A percentile compares a stretch with the other conserved stretches of the same genome.
These are phyloP conservation scores for Eucalyptus tenuipes DNA, from an alignment of 345 rosid species.

Conservation along the genomic window DNA sequence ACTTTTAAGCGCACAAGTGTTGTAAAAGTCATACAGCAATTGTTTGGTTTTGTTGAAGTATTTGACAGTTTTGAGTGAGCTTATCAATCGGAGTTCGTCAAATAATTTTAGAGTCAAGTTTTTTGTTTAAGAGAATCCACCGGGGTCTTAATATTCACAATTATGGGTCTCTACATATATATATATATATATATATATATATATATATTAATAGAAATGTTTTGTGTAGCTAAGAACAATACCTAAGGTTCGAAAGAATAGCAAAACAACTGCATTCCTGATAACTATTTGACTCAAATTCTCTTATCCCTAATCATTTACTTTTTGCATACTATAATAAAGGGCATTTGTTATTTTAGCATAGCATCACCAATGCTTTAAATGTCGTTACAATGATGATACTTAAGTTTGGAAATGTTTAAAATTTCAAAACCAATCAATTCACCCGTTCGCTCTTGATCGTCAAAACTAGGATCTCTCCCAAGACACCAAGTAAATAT, in stretches of 20 bases:
- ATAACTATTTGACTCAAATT: background rate
- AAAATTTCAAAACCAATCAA: too few relatives aligned
- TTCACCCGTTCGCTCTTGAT: too few relatives aligned
- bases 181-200: too few relatives aligned
- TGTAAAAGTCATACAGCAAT: background rate
- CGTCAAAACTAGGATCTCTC: too few relatives aligned
- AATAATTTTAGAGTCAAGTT: background rate
- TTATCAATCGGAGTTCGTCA: background rate
- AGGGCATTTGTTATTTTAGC: background rate
- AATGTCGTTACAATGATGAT: too few relatives aligned
- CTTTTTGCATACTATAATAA: background rate
- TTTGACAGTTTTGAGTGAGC: background rate
- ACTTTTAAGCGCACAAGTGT: too few relatives aligned
- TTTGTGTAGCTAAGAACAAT: background rate
- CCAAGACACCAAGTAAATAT: too few relatives aligned
- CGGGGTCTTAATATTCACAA: background rate
- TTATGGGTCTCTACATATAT: background rate
- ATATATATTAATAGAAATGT: too few relatives aligned
- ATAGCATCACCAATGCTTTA: background rate
- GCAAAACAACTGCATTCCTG: background rate
- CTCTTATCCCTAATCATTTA: background rate
- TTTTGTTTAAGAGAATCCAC: background rate
- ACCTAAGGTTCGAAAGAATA: background rate
- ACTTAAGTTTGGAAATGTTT: too few relatives aligned
- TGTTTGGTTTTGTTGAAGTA: background rate